These are phyloP conservation scores for Russula lepida DNA, from an alignment of 768 basidiomycete genomes.

Conservation along the genomic window DNA sequence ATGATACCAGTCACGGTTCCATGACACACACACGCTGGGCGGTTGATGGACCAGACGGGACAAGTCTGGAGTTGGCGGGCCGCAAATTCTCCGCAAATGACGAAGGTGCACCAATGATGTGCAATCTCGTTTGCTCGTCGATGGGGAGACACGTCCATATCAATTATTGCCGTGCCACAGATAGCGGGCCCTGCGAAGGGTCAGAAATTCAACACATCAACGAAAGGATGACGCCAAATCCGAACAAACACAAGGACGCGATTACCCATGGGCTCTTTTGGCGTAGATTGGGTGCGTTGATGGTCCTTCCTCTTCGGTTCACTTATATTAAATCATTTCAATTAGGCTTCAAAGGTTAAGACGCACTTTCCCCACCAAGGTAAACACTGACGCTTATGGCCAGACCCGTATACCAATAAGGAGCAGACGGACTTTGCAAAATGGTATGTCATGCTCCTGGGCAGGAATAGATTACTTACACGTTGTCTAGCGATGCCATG, in stretches of 20 bases:
- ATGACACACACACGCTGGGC: constrained; percentile 54
- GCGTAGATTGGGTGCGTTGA: constrained; percentile 43
- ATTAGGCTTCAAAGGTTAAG: constrained; percentile 47
- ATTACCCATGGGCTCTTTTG: constrained; percentile 50
- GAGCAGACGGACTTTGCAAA: constrained; percentile 45
- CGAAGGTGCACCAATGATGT: constrained; percentile 57
- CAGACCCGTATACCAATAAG: constrained; percentile 52
- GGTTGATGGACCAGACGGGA: constrained; percentile 45
- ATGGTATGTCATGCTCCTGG: constrained; percentile 33
- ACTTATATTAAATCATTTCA: neutral
- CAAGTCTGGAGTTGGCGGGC: constrained; percentile 45
- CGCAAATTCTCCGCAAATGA: constrained; percentile 45
- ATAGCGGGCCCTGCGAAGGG: constrained; percentile 32
- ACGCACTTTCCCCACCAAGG: neutral
- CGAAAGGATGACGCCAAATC: constrained; percentile 37
- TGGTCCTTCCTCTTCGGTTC: constrained; percentile 10
- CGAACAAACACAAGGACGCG: constrained; percentile 42
- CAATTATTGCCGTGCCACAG: constrained; percentile 42
- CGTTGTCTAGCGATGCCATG: constrained; percentile 37
- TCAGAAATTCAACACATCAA: constrained; percentile 40
- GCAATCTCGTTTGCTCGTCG: constrained; percentile 45
- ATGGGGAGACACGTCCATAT: constrained; percentile 54
- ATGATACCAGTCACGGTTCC: constrained; percentile 56
- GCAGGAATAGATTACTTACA: neutral
- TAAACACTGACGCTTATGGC: neutral